Evolutionary conservation across 2,329 filamentous ascomycete species (phyloP).

Genomic region (Ceratocystiopsis minuta): DNA sequence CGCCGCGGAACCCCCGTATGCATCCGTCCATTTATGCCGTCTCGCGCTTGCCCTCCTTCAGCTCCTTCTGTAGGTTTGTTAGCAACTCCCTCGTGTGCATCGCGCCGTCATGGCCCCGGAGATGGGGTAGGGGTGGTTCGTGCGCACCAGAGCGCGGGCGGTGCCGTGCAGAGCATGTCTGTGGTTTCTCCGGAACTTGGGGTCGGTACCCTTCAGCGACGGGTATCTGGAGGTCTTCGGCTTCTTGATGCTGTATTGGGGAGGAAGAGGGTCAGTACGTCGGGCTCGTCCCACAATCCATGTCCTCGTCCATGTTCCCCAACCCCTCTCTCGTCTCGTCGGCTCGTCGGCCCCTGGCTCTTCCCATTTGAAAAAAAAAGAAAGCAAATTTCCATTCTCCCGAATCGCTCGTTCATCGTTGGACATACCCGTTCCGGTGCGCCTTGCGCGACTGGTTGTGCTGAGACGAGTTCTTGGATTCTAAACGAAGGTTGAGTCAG

Average conservation of each 20-base stretch:
- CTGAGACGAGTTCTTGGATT: constrained; percentile 99
- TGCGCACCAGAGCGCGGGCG: constrained; percentile 77
- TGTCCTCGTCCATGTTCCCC: no score
- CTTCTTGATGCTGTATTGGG: constrained; percentile 89
- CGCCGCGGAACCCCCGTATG: no score
- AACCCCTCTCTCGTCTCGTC: no score
- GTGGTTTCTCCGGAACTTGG: constrained; percentile 99
- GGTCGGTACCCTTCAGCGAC: constrained; percentile 94
- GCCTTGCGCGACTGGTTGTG: constrained; percentile 98
- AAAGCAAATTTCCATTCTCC: not conserved
- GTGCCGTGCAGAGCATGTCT: constrained; percentile 98
- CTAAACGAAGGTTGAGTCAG: constrained; percentile 25
- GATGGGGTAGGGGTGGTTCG: constrained; percentile 11
- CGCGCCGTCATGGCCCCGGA: not conserved
- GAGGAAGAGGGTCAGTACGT: not conserved
- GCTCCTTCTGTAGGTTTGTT: constrained; percentile 60
- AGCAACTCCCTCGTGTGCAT: constrained; percentile 6
- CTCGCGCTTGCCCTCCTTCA: constrained; percentile 55
- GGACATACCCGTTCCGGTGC: constrained; percentile 90
- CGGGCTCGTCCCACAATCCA: not conserved
- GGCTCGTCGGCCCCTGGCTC: not conserved
- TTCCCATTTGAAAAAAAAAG: not conserved
- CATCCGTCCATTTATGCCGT: constrained; percentile 12
- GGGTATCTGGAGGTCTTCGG: constrained; percentile 98
- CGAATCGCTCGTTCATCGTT: not conserved